Base-by-base conservation (phyloP, 768 basidiomycete species). In the Termitomyces bulborhizus region DNA sequence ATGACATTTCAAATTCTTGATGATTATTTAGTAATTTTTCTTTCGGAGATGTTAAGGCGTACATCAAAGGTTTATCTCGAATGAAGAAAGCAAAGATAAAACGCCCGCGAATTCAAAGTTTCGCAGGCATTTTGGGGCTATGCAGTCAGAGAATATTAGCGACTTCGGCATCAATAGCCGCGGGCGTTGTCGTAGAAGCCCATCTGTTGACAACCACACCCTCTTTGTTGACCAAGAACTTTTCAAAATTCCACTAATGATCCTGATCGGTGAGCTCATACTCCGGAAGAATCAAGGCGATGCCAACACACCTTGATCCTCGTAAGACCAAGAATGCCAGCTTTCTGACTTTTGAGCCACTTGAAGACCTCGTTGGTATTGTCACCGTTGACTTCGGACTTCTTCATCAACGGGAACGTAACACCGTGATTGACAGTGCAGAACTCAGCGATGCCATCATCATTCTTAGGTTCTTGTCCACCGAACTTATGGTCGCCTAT, bases 311-410 rank as follows among this genome's bases (percentile, higher is more conserved):
- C 88, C 82, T 91, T 90, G 72, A 91, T 88, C 41, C 86, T 76
- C 1, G 79, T 75, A 46, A 90, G 70, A 16, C 90, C 88, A 47
- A 91, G 64, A 24, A 92, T 60, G 3, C 88, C 89, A 4, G 88
- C 62, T 67, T 92, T 91, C 70, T 91, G 75, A 27, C 75, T 72
- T 76, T 97, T 96, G 60, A 96, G 78, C 82, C 84, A 94, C 56
- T 87, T 80, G 77, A 79, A 95, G 0, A 93, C 87, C 61, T 88
- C 81, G 71, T 93, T 93, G 56, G 89, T 83, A 60, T 78, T 73
- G 61, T 87, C 83, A 3, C 94, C 94, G 68, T 97, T 98, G 40
- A 97, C 95, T 50, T 97, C 90, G 18, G 88, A 88, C 73, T 96
- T 98, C 74, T 84, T 88, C 85, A 91, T 90, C 48, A 98, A 71